These are phyloP conservation scores for Mallotus japonicus DNA, from an alignment of 441 rosid species.

Conservation along the genomic window DNA sequence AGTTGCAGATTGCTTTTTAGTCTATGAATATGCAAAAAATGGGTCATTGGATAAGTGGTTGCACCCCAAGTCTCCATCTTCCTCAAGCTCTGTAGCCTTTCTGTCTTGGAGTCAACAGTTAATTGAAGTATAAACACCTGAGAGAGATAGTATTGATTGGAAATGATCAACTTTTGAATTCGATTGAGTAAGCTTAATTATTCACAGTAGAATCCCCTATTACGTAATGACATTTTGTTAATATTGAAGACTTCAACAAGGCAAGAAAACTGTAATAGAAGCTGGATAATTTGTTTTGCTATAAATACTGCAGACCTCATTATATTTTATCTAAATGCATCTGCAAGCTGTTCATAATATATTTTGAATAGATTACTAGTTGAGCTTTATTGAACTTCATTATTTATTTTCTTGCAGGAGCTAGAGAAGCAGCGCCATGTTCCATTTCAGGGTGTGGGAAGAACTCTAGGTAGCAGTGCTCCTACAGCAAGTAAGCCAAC, in stretches of 20 bases:
- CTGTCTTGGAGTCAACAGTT: constrained; percentile 57
- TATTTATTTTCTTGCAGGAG: constrained; percentile 47
- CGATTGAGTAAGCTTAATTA: background rate
- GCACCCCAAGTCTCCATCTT: constrained; percentile 30
- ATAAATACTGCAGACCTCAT: constrained; percentile 39
- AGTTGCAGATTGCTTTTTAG: constrained; percentile 44
- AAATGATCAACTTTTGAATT: too few species aligned
- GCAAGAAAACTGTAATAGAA: constrained; percentile 9
- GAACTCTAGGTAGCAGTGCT: constrained; percentile 71
- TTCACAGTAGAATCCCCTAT: constrained; percentile 16
- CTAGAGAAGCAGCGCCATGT: constrained; percentile 49
- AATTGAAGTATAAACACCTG: constrained; percentile 1
- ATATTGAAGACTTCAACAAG: constrained; percentile 11
- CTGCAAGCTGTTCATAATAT: background rate
- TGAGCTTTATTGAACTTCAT: background rate
- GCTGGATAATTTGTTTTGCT: constrained; percentile 12
- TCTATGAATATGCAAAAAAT: constrained; percentile 62
- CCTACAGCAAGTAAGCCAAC: constrained; percentile 38
- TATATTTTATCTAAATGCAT: background rate
- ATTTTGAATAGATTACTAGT: constrained; percentile 1
- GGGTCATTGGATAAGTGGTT: constrained; percentile 58
- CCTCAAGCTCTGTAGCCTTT: constrained; percentile 30
- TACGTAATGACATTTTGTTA: constrained; percentile 3
- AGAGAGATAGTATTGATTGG: too few species aligned
- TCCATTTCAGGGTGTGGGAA: constrained; percentile 88